Evolutionary conservation across 1,284 basidiomycete genomes (phyloP), one percentile per base, ranked within the genome.

Genomic region (Apiotrichum laibachii): DNA sequence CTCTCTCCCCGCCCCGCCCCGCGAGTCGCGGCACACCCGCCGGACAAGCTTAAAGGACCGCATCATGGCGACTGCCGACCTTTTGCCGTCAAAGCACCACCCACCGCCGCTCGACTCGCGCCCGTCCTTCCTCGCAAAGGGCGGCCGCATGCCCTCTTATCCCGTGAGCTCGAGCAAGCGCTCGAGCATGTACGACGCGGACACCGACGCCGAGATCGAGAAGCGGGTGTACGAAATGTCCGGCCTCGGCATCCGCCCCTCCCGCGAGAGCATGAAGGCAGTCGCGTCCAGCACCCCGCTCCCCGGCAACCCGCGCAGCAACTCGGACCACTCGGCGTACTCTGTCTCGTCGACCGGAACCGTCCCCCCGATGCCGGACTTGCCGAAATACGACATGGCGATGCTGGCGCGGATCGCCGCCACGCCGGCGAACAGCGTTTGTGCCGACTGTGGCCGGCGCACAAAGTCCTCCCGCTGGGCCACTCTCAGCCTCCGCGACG

Each of bases 371-470:
- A 16, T 37, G 37, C 35, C 37, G 11, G 44, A 31, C 12, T 19
- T 22, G n/a, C 37, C 44, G 8, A 53, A 51, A 33, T 58, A 60
- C 18, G 60, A 59, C 55, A 63, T 57, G 64, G 52, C 44, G 52
- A n/a, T 54, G 21, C 45, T 64, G 19, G 46, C 44, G 6, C 53
- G 39, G 50, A 64, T 56, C 10, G 62, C 62, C 1, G 50, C 49
- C 9, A 48, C 43, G 12, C 56, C 56, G 0, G 72, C 70, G 48
- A 82, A 82, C 58, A 58, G 61, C 18, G 62, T 47, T 10, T 82
- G 81, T 56, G 80, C 80, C 9, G 81, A 82, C 67, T 82, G 81
- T 63, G 71, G 72, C 2, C 72, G 69, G 15, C 64, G 67, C 7
- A 78, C 75, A 56, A 74, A 70, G 56, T 59, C 66, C 16, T 72